Conservation (phyloP, 75 land plant species). For the Cupressus sempervirens region DNA sequence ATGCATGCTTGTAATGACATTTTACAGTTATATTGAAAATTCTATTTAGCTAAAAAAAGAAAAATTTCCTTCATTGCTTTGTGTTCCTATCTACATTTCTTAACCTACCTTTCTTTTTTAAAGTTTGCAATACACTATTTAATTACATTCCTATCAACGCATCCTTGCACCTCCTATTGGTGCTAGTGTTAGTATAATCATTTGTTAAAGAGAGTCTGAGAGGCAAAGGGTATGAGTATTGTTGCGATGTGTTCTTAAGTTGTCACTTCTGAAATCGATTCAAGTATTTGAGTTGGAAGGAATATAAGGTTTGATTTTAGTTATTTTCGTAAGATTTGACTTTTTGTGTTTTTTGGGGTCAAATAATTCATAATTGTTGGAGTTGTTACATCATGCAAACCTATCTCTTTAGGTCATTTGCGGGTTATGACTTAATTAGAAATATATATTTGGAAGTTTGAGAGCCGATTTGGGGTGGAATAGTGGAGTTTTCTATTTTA, state of each 20-base stretch:
- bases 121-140: too few relatives aligned
- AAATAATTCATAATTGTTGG: background rate
- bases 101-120: too few relatives aligned
- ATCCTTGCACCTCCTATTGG: too few relatives aligned
- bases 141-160: too few relatives aligned
- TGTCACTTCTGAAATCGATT: background rate
- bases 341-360: background rate
- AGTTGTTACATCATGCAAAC: background rate
- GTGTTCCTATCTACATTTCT: too few relatives aligned
- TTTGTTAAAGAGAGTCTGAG: background rate
- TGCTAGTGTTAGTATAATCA: background rate
- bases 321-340: background rate
- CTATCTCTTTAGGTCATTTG: background rate
- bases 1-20: too few relatives aligned
- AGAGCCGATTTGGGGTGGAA: background rate
- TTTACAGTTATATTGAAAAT: too few relatives aligned
- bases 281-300: background rate
- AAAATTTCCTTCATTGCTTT: too few relatives aligned
- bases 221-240: background rate
- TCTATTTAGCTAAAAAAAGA: too few relatives aligned
- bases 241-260: background rate
- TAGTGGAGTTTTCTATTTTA: background rate
- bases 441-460: background rate
- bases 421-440: background rate
- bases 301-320: background rate